Conservation (phyloP, 208 protist genomes). For the Crithidia expoeki region DNA sequence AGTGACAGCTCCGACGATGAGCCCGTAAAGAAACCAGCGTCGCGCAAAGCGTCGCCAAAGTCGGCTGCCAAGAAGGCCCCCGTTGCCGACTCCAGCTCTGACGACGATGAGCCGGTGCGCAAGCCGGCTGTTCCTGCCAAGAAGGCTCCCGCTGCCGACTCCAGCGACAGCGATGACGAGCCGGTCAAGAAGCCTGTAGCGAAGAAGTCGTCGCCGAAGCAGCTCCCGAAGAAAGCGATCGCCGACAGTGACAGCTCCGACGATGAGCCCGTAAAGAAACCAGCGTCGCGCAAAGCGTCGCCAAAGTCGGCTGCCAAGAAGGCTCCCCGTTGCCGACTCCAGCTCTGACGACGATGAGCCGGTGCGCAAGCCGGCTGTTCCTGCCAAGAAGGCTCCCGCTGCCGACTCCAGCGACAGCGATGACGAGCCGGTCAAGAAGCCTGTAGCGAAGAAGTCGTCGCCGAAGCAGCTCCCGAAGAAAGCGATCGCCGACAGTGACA, state of each 20-base stretch:
- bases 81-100: too few relatives aligned
- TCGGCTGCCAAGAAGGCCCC: slow-evolving; percentile 1
- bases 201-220: slow-evolving; percentile 40
- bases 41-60: slow-evolving; percentile 57
- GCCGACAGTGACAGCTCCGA: slow-evolving; percentile 48
- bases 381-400: slow-evolving; percentile 25
- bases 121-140: slow-evolving; percentile 29
- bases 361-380: slow-evolving; percentile 41
- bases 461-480: slow-evolving; percentile 26
- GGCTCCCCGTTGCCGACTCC: slow-evolving; percentile 35
- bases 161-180: slow-evolving; percentile 55
- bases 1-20: slow-evolving; percentile 43
- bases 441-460: slow-evolving; percentile 40
- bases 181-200: slow-evolving; percentile 35
- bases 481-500: slow-evolving; percentile 20
- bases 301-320: slow-evolving; percentile 44
- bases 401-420: slow-evolving; percentile 41
- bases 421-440: slow-evolving; percentile 46
- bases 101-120: slow-evolving; percentile 44
- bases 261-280: slow-evolving; percentile 63
- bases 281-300: slow-evolving; percentile 40
- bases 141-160: slow-evolving; percentile 32
- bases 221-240: slow-evolving; percentile 55
- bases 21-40: slow-evolving; percentile 41
- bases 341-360: slow-evolving; percentile 51